Conservation (phyloP, 1,284 basidiomycete genomes). For the Apiotrichum mycotoxinovorans region DNA sequence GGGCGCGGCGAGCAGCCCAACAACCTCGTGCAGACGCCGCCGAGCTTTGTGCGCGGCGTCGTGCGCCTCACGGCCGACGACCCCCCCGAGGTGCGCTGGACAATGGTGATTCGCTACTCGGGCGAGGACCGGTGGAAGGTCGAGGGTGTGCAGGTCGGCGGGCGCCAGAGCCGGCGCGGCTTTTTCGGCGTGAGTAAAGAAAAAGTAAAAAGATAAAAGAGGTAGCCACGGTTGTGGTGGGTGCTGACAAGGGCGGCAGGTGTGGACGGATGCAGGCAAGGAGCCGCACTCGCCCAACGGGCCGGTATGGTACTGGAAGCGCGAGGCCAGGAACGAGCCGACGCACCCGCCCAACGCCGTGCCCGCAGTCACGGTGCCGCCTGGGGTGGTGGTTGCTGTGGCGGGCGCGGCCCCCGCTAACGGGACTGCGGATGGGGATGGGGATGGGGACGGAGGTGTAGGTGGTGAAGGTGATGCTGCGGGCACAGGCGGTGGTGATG, state of each 20-base stretch:
- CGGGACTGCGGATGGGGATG: no score
- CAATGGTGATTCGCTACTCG: slow-evolving; percentile 38
- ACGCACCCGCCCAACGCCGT: neutral
- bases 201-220: no score
- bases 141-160: slow-evolving; percentile 40
- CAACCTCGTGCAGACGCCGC: neutral
- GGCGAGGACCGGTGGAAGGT: slow-evolving; percentile 32
- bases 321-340: neutral
- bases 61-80: slow-evolving; percentile 41
- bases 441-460: neutral
- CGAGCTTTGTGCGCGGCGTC: slow-evolving; percentile 5
- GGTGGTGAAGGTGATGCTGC: neutral
- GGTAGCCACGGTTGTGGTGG: neutral
- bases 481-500: no score
- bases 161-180: slow-evolving; percentile 35
- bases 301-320: slow-evolving; percentile 42
- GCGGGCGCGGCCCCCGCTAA: no score
- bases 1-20: slow-evolving; percentile 14
- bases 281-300: slow-evolving; percentile 38
- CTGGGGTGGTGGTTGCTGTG: no score
- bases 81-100: slow-evolving; percentile 45
- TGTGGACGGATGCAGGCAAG: slow-evolving; percentile 37
- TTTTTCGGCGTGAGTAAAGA: slow-evolving; percentile 39
- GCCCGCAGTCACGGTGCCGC: neutral
- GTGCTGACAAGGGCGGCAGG: no score